These are phyloP conservation scores for Russula lepida DNA, from an alignment of 768 basidiomycete species.

Conservation along the genomic window DNA sequence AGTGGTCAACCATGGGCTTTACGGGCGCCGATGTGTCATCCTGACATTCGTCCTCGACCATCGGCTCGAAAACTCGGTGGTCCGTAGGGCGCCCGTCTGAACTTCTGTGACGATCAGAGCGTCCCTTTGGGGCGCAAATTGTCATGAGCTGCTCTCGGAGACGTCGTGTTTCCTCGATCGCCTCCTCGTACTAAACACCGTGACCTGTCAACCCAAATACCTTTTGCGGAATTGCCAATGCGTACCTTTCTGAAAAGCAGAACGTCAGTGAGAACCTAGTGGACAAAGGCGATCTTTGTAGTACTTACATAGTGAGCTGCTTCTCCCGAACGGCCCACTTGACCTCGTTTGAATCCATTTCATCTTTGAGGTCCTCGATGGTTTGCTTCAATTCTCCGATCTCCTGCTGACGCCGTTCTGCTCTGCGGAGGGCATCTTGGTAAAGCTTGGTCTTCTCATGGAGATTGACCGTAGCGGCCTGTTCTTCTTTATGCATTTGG, in stretches of 20 bases:
- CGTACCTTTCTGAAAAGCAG: slow-evolving; percentile 17
- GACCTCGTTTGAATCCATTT: slow-evolving; percentile 13
- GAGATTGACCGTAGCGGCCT: slow-evolving; percentile 14
- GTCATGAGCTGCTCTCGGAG: slow-evolving; percentile 16
- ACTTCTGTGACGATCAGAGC: slow-evolving; percentile 14
- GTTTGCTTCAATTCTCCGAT: slow-evolving; percentile 2
- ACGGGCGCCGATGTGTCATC: neutral
- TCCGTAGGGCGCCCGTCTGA: slow-evolving; percentile 1
- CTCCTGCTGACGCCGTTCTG: slow-evolving; percentile 9
- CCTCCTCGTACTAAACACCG: slow-evolving; percentile 17
- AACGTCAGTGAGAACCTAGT: neutral
- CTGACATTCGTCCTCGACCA: slow-evolving; percentile 16
- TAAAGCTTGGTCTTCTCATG: slow-evolving; percentile 16
- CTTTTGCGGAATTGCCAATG: neutral
- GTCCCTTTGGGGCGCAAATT: slow-evolving; percentile 10
- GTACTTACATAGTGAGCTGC: slow-evolving; percentile 12
- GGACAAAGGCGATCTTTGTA: neutral
- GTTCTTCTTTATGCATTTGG: slow-evolving; percentile 21
- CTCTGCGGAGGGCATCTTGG: slow-evolving; percentile 16
- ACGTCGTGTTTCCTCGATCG: slow-evolving; percentile 16
- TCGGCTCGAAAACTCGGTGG: slow-evolving; percentile 14
- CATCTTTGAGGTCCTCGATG: slow-evolving; percentile 14
- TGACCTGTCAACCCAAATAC: neutral
- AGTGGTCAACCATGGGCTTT: slow-evolving; percentile 13
- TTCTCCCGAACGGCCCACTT: slow-evolving; percentile 12